Conservation (phyloP, 2,329 filamentous ascomycete species). For the Xylariaceae sp. region DNA sequence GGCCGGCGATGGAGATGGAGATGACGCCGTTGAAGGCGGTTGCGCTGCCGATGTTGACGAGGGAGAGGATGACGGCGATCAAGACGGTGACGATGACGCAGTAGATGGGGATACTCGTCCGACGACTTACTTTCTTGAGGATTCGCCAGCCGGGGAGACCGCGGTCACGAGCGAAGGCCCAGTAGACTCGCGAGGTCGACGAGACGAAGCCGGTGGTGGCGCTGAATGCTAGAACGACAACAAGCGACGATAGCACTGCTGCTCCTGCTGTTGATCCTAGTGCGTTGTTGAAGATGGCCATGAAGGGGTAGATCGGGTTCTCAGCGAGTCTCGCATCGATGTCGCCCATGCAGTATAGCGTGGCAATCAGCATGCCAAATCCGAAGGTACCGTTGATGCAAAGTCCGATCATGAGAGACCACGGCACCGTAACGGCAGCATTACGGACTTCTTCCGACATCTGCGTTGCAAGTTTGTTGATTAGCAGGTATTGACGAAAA, state of each 20-base stretch:
- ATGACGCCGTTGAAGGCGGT: slow-evolving; percentile 25
- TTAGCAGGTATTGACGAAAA: not conserved
- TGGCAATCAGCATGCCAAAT: slow-evolving; percentile 51
- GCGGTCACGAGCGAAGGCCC: slow-evolving; percentile 41
- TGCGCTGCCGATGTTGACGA: slow-evolving; percentile 23
- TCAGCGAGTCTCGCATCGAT: slow-evolving; percentile 40
- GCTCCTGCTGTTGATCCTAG: slow-evolving; percentile 45
- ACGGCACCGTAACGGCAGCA: slow-evolving; percentile 45
- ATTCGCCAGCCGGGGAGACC: slow-evolving; percentile 22
- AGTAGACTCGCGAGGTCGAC: slow-evolving; percentile 52
- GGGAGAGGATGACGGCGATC: slow-evolving; percentile 21
- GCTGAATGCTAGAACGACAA: slow-evolving; percentile 45
- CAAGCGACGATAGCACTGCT: slow-evolving; percentile 44
- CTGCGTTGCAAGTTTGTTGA: slow-evolving; percentile 17
- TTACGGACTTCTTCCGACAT: slow-evolving; percentile 45
- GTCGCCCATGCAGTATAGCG: slow-evolving; percentile 51
- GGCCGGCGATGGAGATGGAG: slow-evolving; percentile 24
- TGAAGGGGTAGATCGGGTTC: slow-evolving; percentile 51
- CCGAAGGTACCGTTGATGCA: slow-evolving; percentile 48
- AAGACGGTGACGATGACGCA: slow-evolving; percentile 20
- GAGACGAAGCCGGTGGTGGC: slow-evolving; percentile 50
- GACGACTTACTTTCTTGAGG: slow-evolving; percentile 21
- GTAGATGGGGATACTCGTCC: slow-evolving; percentile 22
- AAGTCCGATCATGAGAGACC: slow-evolving; percentile 45
- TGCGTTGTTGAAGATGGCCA: slow-evolving; percentile 51